Evolutionary conservation across 768 basidiomycete species (phyloP).

Genomic region (Leucocoprinus birnbaumii): DNA sequence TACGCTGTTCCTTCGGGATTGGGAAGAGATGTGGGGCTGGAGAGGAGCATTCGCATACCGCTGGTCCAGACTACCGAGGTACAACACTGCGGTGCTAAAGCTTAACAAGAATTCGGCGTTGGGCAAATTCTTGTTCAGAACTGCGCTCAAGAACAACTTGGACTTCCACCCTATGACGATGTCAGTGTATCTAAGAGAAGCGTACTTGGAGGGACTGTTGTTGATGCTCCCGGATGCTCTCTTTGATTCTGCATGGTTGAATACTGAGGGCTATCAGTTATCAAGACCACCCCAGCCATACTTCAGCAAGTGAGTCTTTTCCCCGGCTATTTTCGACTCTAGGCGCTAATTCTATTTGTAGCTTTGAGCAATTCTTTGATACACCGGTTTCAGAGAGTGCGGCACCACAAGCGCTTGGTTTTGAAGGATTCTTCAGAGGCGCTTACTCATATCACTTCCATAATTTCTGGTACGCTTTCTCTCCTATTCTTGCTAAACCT

Average conservation of each 20-base stretch:
- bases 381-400: slow-evolving; percentile 72
- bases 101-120: slow-evolving; percentile 92
- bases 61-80: slow-evolving; percentile 90
- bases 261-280: slow-evolving; percentile 87
- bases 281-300: slow-evolving; percentile 94
- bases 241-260: slow-evolving; percentile 97
- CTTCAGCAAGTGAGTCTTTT: slow-evolving; percentile 68
- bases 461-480: slow-evolving; percentile 73
- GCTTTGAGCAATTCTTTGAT: slow-evolving; percentile 88
- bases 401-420: slow-evolving; percentile 83
- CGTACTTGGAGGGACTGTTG: slow-evolving; percentile 77
- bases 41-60: slow-evolving; percentile 95
- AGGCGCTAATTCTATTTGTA: slow-evolving; percentile 25
- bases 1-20: slow-evolving; percentile 92
- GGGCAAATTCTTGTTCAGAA: slow-evolving; percentile 91
- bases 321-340: slow-evolving; percentile 7
- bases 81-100: slow-evolving; percentile 95
- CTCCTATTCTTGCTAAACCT: not conserved
- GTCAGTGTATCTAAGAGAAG: slow-evolving; percentile 86
- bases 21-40: slow-evolving; percentile 99
- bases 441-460: slow-evolving; percentile 97
- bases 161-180: slow-evolving; percentile 99
- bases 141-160: slow-evolving; percentile 88
- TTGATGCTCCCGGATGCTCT: slow-evolving; percentile 91
- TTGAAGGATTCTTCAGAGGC: slow-evolving; percentile 95